phyloP scores from a whole-genome alignment of 202 grass and related monocot species.

The Elaeis oleifera region DNA sequence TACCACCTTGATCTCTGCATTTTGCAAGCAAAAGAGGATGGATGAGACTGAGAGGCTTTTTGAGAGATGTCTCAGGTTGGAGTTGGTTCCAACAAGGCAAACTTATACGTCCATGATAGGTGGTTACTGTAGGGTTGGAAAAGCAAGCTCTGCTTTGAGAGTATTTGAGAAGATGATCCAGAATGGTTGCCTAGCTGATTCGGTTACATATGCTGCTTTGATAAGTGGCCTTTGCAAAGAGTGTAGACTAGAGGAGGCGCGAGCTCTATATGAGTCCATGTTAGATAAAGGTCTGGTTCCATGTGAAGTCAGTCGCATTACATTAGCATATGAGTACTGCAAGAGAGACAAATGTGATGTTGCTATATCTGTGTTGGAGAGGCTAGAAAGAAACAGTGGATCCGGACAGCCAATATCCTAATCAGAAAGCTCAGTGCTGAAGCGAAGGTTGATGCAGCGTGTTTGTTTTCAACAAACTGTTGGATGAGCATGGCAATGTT shows the following conservation, averaged over 20 bases:
- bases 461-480: conserved; percentile 54
- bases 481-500: conserved; percentile 51
- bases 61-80: conserved; percentile 54
- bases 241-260: conserved; percentile 74
- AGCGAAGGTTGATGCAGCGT: conserved; percentile 55
- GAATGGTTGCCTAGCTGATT: conserved; percentile 60
- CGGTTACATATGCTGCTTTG: conserved; percentile 75
- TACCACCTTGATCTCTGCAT: conserved; percentile 66
- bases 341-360: conserved; percentile 35
- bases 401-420: conserved; percentile 42
- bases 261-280: conserved; percentile 77
- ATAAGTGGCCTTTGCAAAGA: conserved; percentile 90
- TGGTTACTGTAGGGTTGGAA: conserved; percentile 75
- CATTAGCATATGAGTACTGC: conserved; percentile 76
- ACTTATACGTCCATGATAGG: conserved; percentile 89
- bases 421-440: conserved; percentile 58
- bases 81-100: conserved; percentile 61
- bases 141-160: conserved; percentile 54
- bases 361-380: conserved; percentile 56
- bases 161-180: conserved; percentile 68
- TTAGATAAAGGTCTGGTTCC: conserved; percentile 79
- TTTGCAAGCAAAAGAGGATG: conserved; percentile 63
- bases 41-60: conserved; percentile 61
- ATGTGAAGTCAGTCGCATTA: conserved; percentile 67
- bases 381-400: conserved; percentile 53